Conservation (phyloP, 305 asterid genomes). For the Fraxinus angustifolia region DNA sequence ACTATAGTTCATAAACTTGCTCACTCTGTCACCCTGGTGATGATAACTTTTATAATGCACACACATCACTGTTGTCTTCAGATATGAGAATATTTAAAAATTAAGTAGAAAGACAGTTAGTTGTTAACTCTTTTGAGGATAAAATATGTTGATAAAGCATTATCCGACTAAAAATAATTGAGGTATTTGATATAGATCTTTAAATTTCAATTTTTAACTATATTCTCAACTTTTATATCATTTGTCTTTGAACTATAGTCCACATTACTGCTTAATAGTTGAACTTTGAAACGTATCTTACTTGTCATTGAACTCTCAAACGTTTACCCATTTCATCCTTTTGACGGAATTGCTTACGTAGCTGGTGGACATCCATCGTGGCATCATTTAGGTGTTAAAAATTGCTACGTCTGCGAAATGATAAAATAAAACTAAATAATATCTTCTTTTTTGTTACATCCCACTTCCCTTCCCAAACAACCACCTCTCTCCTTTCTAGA, state of each 20-base stretch:
- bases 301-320: neutral
- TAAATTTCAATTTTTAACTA: neutral
- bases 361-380: neutral
- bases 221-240: neutral
- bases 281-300: neutral
- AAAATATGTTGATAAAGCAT: neutral
- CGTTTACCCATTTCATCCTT: neutral
- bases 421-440: neutral
- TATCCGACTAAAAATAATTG: neutral
- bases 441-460: neutral
- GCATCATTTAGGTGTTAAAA: neutral
- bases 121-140: neutral
- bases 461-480: neutral
- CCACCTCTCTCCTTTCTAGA: neutral
- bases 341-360: neutral
- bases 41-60: neutral
- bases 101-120: neutral
- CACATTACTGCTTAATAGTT: neutral
- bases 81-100: neutral
- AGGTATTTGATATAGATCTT: neutral
- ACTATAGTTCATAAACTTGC: neutral
- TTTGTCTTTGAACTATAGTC: neutral
- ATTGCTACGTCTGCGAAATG: neutral
- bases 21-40: neutral
- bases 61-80: neutral